Evolutionary conservation across 257 asterid species (phyloP), one percentile per base, ranked within the genome.

Genomic region (Ocimum tenuiflorum): DNA sequence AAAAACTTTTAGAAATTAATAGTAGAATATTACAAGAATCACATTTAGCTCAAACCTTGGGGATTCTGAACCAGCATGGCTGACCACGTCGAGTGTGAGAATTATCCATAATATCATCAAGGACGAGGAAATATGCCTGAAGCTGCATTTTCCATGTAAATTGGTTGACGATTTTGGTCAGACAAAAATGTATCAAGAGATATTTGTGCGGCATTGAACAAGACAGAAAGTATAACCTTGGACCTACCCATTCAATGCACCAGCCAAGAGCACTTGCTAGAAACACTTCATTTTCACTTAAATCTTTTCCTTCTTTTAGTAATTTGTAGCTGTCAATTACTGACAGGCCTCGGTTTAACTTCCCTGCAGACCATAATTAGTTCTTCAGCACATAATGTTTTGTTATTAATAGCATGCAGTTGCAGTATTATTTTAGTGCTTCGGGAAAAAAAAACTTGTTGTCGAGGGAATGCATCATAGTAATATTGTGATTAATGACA

Each of bases 201-300:
- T 14, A 36, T 9, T 20, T 45, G 10, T 39, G 52, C 60, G 11
- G 47, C 43, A 24, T 75, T 41, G 72, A 53, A 50, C 39, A 68
- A 29, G 41, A 20, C 18, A 24, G 18, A 60, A 55, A 14, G 53
- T 62, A 36, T 8, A 38, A 23, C 14, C 18, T 36, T 22, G 63
- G 42, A 75, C 89, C 52, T 77, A 91, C 98, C 98, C 98, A 91
- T 81, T 91, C 98, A 68, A 91, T 80, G 51, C 98, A 91, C 98
- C 98, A 91, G 48, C 98, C 98, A 15, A 91, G 86, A 59, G 89
- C 84, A 33, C 91, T 78, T 18, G 95, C 88, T 66, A 78, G 89
- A 82, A 87, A 84, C 22, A 91, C 72, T 65, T 89, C 98, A 7
- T 89, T 86, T 31, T 84, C 81, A 0, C 88, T 82, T 20, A 87